A percentile compares a stretch with the other conserved stretches of the same genome.
Conservation (phyloP, 2,329 filamentous ascomycete genomes). For the Nothopassalora personata region DNA sequence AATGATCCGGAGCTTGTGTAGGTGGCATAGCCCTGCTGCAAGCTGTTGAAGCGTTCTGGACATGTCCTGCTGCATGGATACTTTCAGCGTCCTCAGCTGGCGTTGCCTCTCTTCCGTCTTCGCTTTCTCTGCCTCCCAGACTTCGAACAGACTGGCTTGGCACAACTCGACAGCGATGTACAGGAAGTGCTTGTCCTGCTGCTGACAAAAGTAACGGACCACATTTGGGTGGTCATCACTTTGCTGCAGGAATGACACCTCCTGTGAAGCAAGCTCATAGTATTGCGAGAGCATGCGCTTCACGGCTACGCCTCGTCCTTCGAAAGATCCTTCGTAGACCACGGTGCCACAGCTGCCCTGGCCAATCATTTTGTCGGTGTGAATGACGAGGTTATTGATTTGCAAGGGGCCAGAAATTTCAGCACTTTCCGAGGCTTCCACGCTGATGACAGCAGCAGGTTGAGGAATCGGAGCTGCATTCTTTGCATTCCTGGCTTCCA, state of each 20-base stretch:
- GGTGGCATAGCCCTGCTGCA: conserved; percentile 77
- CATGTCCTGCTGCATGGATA: conserved; percentile 67
- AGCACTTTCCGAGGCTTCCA: conserved; percentile 38
- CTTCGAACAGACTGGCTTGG: conserved; percentile 85
- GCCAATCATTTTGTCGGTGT: conserved; percentile 56
- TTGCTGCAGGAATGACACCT: conserved; percentile 82
- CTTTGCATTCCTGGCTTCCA: conserved; percentile 29
- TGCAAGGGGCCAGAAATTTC: conserved; percentile 47
- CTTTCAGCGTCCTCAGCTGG: conserved; percentile 56
- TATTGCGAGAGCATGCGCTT: conserved; percentile 97
- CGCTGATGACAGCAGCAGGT: conserved; percentile 39
- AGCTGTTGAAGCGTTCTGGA: conserved; percentile 82
- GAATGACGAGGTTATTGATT: conserved; percentile 57
- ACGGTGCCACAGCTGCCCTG: conserved; percentile 94
- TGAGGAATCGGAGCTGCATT: conserved; percentile 11
- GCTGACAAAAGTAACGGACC: conserved; percentile 91
- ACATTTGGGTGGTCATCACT: conserved; percentile 96
- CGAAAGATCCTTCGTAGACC: conserved; percentile 91
- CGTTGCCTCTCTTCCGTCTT: conserved; percentile 37
- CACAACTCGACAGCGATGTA: conserved; percentile 96
- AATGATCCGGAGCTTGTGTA: conserved; percentile 89
- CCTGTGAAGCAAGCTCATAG: conserved; percentile 89
- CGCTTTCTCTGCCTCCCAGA: conserved; percentile 83
- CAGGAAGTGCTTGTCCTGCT: conserved; percentile 80
- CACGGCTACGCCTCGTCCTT: conserved; percentile 82